These are phyloP conservation scores for Raffaelea ambrosiae DNA, from an alignment of 2,329 filamentous ascomycete genomes.

Conservation along the genomic window DNA sequence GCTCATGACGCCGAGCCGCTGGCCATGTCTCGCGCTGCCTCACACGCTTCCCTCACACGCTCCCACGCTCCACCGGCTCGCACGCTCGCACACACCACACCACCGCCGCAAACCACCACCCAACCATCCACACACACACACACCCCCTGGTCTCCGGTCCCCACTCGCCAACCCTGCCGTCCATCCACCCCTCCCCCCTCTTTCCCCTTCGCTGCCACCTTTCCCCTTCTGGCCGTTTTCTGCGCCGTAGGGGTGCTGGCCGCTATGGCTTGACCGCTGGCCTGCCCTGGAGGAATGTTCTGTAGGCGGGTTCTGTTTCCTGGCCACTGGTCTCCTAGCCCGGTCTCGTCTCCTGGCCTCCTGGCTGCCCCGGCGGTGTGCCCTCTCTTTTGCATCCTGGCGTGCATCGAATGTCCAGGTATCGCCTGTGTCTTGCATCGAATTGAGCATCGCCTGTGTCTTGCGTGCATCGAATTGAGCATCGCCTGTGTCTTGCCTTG, in stretches of 20 bases:
- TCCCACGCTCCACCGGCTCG: too few relatives aligned
- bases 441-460: too few relatives aligned
- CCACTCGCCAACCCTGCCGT: slow-evolving; percentile 1
- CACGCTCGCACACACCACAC: neutral
- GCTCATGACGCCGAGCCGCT: too few relatives aligned
- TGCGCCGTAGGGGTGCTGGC: too few relatives aligned
- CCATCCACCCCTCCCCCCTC: too few relatives aligned
- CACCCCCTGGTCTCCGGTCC: neutral
- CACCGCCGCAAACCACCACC: neutral
- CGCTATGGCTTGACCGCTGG: too few relatives aligned
- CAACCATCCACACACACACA: neutral
- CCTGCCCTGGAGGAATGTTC: too few relatives aligned
- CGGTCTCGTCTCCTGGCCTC: neutral
- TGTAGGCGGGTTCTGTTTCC: neutral
- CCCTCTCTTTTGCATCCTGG: neutral
- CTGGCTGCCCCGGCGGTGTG: neutral
- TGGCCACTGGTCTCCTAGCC: slow-evolving; percentile 6
- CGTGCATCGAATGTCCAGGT: neutral
- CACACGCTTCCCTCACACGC: too few relatives aligned
- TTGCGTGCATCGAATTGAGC: too few relatives aligned
- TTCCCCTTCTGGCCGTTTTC: slow-evolving; percentile 4
- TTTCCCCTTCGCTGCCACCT: slow-evolving; percentile 9
- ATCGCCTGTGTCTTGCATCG: too few relatives aligned
- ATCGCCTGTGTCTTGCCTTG: too few relatives aligned
- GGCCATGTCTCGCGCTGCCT: too few relatives aligned